A percentile compares a stretch with the other conserved stretches of the same genome.
Evolutionary conservation across 2,329 filamentous ascomycete genomes (phyloP).

Genomic region (Phialophora chinensis): DNA sequence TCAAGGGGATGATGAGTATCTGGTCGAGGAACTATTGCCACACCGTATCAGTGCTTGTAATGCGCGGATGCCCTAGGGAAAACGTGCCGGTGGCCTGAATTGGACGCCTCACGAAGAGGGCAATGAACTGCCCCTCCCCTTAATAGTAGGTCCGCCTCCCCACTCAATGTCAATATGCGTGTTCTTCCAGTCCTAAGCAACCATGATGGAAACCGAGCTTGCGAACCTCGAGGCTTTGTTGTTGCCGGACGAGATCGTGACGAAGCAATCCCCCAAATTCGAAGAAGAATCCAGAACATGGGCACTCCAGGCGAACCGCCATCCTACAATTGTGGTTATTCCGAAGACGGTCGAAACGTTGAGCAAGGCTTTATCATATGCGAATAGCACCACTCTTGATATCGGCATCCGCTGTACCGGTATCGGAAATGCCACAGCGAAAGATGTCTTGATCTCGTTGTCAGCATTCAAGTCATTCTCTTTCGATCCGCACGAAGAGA

Average conservation of each 20-base stretch:
- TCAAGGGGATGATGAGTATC: not conserved
- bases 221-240: constrained; percentile 9
- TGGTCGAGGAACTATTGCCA: not conserved
- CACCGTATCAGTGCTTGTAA: not conserved
- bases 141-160: not conserved
- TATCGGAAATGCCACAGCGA: constrained; percentile 46
- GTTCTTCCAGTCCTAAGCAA: not conserved
- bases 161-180: not conserved
- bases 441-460: constrained; percentile 48
- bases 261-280: constrained; percentile 29
- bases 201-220: constrained; percentile 4
- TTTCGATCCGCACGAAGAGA: constrained; percentile 44
- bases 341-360: constrained; percentile 43
- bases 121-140: not conserved
- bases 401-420: constrained; percentile 48
- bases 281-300: constrained; percentile 41
- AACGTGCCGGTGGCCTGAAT: not conserved
- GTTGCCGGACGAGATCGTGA: constrained; percentile 16
- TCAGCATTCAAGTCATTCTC: constrained; percentile 47
- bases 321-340: constrained; percentile 46
- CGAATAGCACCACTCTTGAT: constrained; percentile 45
- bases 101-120: not conserved
- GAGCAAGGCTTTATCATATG: constrained; percentile 43
- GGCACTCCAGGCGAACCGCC: constrained; percentile 44
- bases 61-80: not conserved